Evolutionary conservation across 2,329 filamentous ascomycete genomes (phyloP).

Genomic region (Ascosphaera apis): DNA sequence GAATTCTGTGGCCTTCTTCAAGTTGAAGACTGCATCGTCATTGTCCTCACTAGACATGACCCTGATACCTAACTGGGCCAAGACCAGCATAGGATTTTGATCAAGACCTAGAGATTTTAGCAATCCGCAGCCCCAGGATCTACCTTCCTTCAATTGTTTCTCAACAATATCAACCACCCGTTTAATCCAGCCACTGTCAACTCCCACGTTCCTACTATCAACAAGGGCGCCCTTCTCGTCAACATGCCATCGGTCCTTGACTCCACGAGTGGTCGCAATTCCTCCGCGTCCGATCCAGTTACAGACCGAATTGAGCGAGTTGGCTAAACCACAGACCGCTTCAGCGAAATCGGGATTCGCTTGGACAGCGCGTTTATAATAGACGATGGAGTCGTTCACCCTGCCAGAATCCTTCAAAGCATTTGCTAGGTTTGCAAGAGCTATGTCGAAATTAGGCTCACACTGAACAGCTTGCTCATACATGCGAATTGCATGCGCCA

Average conservation of each 20-base stretch:
- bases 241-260: slow-evolving; percentile 81
- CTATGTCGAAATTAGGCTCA: slow-evolving; percentile 90
- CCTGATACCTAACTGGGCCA: slow-evolving; percentile 21
- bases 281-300: slow-evolving; percentile 83
- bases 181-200: slow-evolving; percentile 59
- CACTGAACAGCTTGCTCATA: slow-evolving; percentile 86
- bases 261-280: slow-evolving; percentile 47
- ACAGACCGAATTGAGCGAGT: slow-evolving; percentile 88
- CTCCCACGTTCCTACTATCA: slow-evolving; percentile 41
- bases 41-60: slow-evolving; percentile 17
- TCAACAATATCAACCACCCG: slow-evolving; percentile 77
- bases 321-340: slow-evolving; percentile 85
- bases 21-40: slow-evolving; percentile 9
- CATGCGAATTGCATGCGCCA: slow-evolving; percentile 83
- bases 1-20: slow-evolving; percentile 11
- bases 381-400: slow-evolving; percentile 74
- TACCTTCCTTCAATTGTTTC: slow-evolving; percentile 68
- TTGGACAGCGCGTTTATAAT: slow-evolving; percentile 72
- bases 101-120: slow-evolving; percentile 34
- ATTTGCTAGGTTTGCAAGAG: slow-evolving; percentile 85
- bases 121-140: slow-evolving; percentile 58
- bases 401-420: slow-evolving; percentile 92
- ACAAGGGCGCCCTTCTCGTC: slow-evolving; percentile 60
- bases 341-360: slow-evolving; percentile 94
- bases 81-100: slow-evolving; percentile 7